Evolutionary conservation across 2,329 filamentous ascomycete genomes (phyloP).

Genomic region (Fusarium sp.): DNA sequence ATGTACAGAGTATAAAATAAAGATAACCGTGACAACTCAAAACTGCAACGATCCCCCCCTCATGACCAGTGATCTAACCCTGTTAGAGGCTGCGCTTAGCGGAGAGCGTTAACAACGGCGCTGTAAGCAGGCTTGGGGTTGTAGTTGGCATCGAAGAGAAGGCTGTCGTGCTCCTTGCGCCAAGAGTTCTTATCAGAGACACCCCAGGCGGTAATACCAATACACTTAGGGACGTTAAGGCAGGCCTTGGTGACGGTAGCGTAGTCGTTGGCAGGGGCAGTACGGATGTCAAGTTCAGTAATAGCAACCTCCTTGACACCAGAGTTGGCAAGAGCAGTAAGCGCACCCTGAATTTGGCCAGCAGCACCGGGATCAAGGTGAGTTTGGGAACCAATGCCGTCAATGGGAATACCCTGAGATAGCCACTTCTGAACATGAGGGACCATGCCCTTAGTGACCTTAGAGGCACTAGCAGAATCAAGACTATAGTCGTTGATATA

Average conservation of each 20-base stretch:
- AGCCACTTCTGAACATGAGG: constrained; percentile 73
- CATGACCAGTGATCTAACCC: not conserved
- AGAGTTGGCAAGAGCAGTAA: constrained; percentile 62
- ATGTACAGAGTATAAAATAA: too few relatives aligned
- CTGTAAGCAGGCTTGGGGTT: constrained; percentile 65
- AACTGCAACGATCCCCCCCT: not conserved
- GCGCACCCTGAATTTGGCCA: constrained; percentile 54
- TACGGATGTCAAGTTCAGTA: constrained; percentile 76
- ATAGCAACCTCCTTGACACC: constrained; percentile 70
- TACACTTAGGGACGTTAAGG: constrained; percentile 67
- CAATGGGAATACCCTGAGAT: constrained; percentile 63
- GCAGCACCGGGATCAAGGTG: constrained; percentile 57
- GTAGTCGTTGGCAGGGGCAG: constrained; percentile 68
- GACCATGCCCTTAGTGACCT: constrained; percentile 68
- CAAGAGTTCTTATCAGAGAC: constrained; percentile 57
- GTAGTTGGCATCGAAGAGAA: constrained; percentile 66
- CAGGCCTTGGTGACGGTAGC: constrained; percentile 69
- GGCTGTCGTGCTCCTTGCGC: constrained; percentile 58
- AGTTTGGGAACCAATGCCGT: constrained; percentile 69
- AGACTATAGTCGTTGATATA: constrained; percentile 84
- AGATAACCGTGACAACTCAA: too few relatives aligned
- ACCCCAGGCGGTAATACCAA: constrained; percentile 75
- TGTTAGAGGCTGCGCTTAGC: not conserved
- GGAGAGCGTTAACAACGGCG: constrained; percentile 48
- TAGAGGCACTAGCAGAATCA: constrained; percentile 69